Percentiles rank a stretch among this genome's conserved stretches.
Conservation (phyloP, 2,329 filamentous ascomycete genomes). For the Penicillium sclerotiorum region DNA sequence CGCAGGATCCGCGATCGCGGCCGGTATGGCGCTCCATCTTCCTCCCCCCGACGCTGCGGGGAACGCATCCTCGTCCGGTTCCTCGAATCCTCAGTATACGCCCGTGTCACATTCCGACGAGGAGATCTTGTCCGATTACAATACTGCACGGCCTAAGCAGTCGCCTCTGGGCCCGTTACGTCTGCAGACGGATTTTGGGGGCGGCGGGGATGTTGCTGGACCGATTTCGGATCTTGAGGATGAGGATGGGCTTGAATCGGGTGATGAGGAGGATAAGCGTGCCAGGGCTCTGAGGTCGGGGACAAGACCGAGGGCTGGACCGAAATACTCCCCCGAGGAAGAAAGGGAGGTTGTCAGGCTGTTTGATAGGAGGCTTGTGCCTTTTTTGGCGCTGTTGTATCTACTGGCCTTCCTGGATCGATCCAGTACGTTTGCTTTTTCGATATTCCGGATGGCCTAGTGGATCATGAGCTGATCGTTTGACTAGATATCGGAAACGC, state of each 20-base stretch:
- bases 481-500: slow-evolving; percentile 61
- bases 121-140: no score
- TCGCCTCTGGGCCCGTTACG: slow-evolving; percentile 26
- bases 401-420: slow-evolving; percentile 84
- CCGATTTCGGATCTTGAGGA: slow-evolving; percentile 29
- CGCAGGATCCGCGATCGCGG: not conserved
- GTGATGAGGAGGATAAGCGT: slow-evolving; percentile 24
- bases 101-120: no score
- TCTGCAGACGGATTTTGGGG: slow-evolving; percentile 39
- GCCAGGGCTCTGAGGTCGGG: not conserved
- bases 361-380: slow-evolving; percentile 75
- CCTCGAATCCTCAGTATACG: slow-evolving; percentile 34
- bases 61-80: slow-evolving; percentile 31
- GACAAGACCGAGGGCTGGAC: slow-evolving; percentile 6
- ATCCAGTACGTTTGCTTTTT: slow-evolving; percentile 64
- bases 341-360: slow-evolving; percentile 71
- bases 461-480: slow-evolving; percentile 11
- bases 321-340: slow-evolving; percentile 62
- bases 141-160: slow-evolving; percentile 9
- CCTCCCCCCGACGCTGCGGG: slow-evolving; percentile 29
- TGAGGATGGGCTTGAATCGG: slow-evolving; percentile 32
- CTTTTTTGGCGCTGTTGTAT: slow-evolving; percentile 81
- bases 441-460: not conserved
- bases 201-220: slow-evolving; percentile 12
- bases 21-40: slow-evolving; percentile 28